Percentiles rank a stretch among this genome's conserved stretches.
These are phyloP conservation scores for Parachaetomium inaequale DNA, from an alignment of 495 filamentous ascomycete species.

Conservation along the genomic window DNA sequence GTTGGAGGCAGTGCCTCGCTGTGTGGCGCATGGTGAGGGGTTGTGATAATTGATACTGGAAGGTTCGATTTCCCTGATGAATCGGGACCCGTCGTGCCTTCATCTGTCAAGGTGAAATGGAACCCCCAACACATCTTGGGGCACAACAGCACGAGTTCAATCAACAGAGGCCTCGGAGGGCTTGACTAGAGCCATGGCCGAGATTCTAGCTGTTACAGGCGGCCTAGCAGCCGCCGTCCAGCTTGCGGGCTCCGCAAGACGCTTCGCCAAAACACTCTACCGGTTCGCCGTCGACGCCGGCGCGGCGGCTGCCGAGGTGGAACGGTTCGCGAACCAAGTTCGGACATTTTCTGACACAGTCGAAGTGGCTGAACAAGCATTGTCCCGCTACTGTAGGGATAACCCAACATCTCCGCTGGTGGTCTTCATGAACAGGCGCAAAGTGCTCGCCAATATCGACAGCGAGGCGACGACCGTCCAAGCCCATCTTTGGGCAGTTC, in stretches of 20 bases:
- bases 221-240: neutral
- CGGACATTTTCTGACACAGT: neutral
- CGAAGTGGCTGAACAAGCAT: neutral
- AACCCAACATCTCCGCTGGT: neutral
- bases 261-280: neutral
- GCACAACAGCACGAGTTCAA: neutral
- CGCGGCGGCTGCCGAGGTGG: neutral
- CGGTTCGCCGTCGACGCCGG: neutral
- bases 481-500: neutral
- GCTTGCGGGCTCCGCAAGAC: neutral
- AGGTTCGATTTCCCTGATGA: neutral
- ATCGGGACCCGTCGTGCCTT: no score
- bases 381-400: neutral
- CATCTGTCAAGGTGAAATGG: neutral
- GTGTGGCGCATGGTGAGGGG: constrained; percentile 1
- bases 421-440: neutral
- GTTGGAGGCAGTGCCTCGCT: neutral
- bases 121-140: neutral
- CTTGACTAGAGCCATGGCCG: neutral
- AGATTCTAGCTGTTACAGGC: neutral
- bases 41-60: neutral
- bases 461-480: neutral
- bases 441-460: neutral
- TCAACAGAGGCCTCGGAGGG: neutral
- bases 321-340: neutral